phyloP scores from a whole-genome alignment of 257 asterid genomes.

The Lycium ferocissimum region DNA sequence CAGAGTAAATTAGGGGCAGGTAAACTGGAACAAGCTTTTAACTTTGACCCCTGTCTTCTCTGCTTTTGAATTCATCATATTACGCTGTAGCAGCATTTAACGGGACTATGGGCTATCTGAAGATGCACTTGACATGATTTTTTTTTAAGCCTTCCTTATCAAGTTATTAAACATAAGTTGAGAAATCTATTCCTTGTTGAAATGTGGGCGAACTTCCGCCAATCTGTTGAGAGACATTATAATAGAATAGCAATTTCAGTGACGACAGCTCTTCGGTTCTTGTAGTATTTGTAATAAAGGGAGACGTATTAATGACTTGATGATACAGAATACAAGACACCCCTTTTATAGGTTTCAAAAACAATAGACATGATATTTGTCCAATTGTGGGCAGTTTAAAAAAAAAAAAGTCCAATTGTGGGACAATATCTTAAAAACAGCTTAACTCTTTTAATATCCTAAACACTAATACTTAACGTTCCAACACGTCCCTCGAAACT shows the following conservation, averaged over 20 bases:
- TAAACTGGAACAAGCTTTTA: slow-evolving; percentile 23
- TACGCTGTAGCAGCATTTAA: background rate
- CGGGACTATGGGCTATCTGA: slow-evolving; percentile 14
- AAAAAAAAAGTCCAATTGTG: background rate
- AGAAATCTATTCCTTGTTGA: background rate
- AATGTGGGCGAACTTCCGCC: background rate
- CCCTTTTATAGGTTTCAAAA: background rate
- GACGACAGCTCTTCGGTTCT: background rate
- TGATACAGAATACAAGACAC: background rate
- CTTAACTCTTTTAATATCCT: background rate
- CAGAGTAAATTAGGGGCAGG: slow-evolving; percentile 21
- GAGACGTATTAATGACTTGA: background rate
- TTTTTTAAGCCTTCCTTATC: background rate
- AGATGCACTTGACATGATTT: slow-evolving; percentile 10
- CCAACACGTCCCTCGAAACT: background rate
- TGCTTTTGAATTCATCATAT: slow-evolving; percentile 17
- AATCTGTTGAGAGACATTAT: background rate
- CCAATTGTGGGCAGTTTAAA: background rate
- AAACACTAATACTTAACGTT: background rate
- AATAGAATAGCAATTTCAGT: background rate
- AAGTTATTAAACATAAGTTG: slow-evolving; percentile 9
- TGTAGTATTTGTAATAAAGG: background rate
- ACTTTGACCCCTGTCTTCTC: slow-evolving; percentile 5
- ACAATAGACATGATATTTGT: background rate
- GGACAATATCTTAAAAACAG: background rate